Base-by-base conservation (phyloP, 257 asterid species). In the Gentiana straminea region DNA sequence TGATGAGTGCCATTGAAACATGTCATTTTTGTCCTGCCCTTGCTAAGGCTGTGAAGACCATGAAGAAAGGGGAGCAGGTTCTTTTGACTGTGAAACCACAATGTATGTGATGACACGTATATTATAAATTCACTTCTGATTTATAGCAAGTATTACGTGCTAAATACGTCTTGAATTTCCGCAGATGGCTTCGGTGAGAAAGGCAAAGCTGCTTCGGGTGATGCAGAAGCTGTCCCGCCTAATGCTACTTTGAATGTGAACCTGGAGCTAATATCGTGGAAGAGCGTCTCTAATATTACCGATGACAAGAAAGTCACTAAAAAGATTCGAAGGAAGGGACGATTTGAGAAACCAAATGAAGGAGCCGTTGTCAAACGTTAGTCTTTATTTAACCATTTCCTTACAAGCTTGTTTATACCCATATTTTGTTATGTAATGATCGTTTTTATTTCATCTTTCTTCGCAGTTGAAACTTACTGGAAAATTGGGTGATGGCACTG, bases 101-200 rank as follows among this genome's bases (percentile, higher is more conserved):
- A 58, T 81, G 85, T 78, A 64, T 54, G 75, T 51, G 13, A 37
- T 15, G 2, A 4, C 35, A 41, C n/a, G n/a, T n/a, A n/a, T n/a
- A n/a, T n/a, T n/a, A n/a, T n/a, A n/a, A n/a, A n/a, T n/a, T n/a
- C n/a, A n/a, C n/a, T n/a, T n/a, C n/a, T n/a, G n/a, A n/a, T n/a
- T n/a, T n/a, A n/a, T n/a, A n/a, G n/a, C n/a, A n/a, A n/a, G n/a
- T n/a, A n/a, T n/a, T n/a, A n/a, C n/a, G n/a, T n/a, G n/a, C n/a
- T n/a, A n/a, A 51, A 15, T 47, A 33, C 13, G 0, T 33, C n/a
- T 15, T 33, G 24, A 7, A 24, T 13, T 35, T 33, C 36, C 15
- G 5, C 69, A 81, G 89, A 81, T 59, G 89, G 89, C 13, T 81
- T 78, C 69, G 85, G 83, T 13, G 83, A 81, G 64, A 78, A 75